A percentile compares a stretch with the other conserved stretches of the same genome.
These are phyloP conservation scores for Lachancea quebecensis DNA, from an alignment of 805 yeast genomes.

Conservation along the genomic window DNA sequence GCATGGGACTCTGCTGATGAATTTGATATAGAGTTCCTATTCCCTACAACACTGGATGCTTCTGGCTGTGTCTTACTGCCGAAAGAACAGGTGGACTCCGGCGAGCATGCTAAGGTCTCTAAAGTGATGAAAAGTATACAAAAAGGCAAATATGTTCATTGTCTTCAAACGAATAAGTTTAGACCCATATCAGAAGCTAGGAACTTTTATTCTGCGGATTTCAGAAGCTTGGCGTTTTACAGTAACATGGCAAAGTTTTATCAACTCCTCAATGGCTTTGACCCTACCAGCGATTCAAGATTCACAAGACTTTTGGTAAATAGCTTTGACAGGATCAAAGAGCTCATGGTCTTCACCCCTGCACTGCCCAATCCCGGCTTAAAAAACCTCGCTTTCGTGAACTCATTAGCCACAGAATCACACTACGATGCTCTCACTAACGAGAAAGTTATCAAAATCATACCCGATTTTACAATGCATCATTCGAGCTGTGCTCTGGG, in stretches of 20 bases:
- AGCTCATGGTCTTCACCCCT: slow-evolving; percentile 41
- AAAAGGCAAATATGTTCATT: slow-evolving; percentile 28
- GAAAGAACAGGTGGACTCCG: slow-evolving; percentile 26
- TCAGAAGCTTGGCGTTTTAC: slow-evolving; percentile 31
- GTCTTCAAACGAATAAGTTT: slow-evolving; percentile 27
- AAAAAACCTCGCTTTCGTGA: slow-evolving; percentile 14
- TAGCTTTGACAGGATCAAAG: slow-evolving; percentile 34
- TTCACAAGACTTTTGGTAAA: slow-evolving; percentile 10
- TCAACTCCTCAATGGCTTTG: slow-evolving; percentile 37
- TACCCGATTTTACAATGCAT: slow-evolving; percentile 35
- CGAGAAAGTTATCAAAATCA: slow-evolving; percentile 19
- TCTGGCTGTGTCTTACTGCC: slow-evolving; percentile 42
- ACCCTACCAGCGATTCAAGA: slow-evolving; percentile 12
- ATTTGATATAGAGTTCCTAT: slow-evolving; percentile 37
- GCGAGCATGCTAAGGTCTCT: slow-evolving; percentile 30
- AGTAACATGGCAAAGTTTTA: slow-evolving; percentile 45
- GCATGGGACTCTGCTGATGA: slow-evolving; percentile 32
- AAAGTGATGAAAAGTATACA: slow-evolving; percentile 35
- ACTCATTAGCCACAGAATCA: slow-evolving; percentile 15
- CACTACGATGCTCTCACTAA: slow-evolving; percentile 19
- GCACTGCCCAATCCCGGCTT: slow-evolving; percentile 34
- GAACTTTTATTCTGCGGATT: slow-evolving; percentile 4
- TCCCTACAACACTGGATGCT: slow-evolving; percentile 40
- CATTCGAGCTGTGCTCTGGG: slow-evolving; percentile 49
- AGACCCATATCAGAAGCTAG: slow-evolving; percentile 9